Evolutionary conservation across 1,284 basidiomycete species (phyloP).

Genomic region (Cryptococcus hybrid): DNA sequence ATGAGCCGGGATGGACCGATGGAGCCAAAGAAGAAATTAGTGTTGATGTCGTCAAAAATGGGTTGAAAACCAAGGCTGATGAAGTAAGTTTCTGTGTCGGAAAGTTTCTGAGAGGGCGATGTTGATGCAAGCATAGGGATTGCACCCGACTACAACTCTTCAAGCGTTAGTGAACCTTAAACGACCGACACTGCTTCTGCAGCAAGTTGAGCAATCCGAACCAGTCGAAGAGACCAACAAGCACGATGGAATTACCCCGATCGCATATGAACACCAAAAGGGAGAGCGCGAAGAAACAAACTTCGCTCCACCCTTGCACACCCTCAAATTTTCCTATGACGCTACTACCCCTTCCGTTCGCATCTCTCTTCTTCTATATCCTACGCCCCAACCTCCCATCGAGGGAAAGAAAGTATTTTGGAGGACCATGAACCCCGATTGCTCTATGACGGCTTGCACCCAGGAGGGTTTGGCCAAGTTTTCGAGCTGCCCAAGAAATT

Average conservation of each 20-base stretch:
- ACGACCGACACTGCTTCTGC: conserved; percentile 71
- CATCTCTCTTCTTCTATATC: conserved; percentile 68
- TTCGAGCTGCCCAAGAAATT: conserved; percentile 68
- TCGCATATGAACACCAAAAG: neutral
- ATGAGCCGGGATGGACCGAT: conserved; percentile 46
- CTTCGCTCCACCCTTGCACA: conserved; percentile 53
- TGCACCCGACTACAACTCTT: conserved; percentile 80
- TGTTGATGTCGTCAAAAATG: conserved; percentile 74
- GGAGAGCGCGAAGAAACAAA: neutral
- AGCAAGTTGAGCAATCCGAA: conserved; percentile 54
- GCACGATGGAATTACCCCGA: conserved; percentile 43
- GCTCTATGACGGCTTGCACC: conserved; percentile 69
- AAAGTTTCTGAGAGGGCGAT: neutral
- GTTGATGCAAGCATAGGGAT: conserved; percentile 53
- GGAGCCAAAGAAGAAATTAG: conserved; percentile 57
- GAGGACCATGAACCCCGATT: conserved; percentile 50
- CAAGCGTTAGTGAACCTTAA: conserved; percentile 90
- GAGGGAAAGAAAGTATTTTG: conserved; percentile 23
- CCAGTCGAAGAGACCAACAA: neutral
- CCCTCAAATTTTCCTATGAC: conserved; percentile 83
- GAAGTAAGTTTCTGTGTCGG: conserved; percentile 57
- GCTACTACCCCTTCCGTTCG: conserved; percentile 78
- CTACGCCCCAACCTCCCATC: conserved; percentile 58
- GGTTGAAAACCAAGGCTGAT: conserved; percentile 71
- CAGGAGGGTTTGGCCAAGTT: conserved; percentile 73